A percentile compares a stretch with the other conserved stretches of the same genome.
Evolutionary conservation across 163 green algal species (phyloP).

Genomic region (Prototheca cutis): DNA sequence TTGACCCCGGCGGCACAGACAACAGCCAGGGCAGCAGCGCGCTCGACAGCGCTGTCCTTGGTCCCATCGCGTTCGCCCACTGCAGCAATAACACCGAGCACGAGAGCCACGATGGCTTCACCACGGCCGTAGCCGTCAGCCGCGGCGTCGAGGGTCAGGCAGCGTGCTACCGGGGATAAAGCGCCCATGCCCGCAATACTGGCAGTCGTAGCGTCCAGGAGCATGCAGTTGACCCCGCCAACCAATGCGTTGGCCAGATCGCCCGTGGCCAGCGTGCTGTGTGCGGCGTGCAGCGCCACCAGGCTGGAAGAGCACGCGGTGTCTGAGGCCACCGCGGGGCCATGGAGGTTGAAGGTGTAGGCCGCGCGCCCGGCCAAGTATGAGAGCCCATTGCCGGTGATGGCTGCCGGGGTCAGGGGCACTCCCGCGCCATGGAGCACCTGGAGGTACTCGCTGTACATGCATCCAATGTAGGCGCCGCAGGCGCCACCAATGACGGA

Average conservation of each 20-base stretch:
- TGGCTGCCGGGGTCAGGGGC: conserved; percentile 3
- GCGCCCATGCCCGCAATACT: conserved; percentile 29
- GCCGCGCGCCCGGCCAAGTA: conserved; percentile 35
- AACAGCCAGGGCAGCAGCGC: conserved; percentile 1
- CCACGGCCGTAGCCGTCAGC: conserved; percentile 24
- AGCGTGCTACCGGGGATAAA: conserved; percentile 36
- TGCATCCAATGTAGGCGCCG: conserved; percentile 70
- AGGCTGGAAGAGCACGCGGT: conserved; percentile 72
- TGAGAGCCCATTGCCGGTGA: conserved; percentile 20
- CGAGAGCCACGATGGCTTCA: conserved; percentile 24
- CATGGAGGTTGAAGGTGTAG: conserved; percentile 46
- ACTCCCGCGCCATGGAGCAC: conserved; percentile 15
- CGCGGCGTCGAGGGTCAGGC: conserved; percentile 37
- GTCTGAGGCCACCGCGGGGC: conserved; percentile 62
- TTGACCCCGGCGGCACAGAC: conserved; percentile 52
- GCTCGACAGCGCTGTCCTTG: neutral
- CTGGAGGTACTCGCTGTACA: conserved; percentile 41
- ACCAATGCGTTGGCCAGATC: conserved; percentile 27
- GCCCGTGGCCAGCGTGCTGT: conserved; percentile 10
- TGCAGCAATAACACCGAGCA: conserved; percentile 21
- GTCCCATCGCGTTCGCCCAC: neutral
- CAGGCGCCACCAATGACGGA: neutral
- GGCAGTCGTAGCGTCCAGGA: conserved; percentile 16
- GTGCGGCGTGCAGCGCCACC: conserved; percentile 43
- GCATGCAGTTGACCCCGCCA: conserved; percentile 53